These are phyloP conservation scores for Blumeriella jaapii DNA, from an alignment of 2,329 filamentous ascomycete genomes.

Conservation along the genomic window DNA sequence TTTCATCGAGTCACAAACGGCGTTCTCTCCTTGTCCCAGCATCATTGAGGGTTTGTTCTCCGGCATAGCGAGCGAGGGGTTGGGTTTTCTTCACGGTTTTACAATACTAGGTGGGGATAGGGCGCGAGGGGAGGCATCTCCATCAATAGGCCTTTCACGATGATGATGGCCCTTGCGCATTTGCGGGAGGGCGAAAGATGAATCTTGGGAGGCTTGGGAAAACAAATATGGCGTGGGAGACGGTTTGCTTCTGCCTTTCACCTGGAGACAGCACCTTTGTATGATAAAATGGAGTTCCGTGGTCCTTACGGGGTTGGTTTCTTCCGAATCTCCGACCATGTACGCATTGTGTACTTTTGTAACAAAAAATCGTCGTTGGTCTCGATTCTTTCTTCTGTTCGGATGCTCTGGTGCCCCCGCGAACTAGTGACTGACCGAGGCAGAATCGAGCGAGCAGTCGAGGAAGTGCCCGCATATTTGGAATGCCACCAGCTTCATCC, in stretches of 20 bases:
- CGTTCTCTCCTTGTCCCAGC: slow-evolving; percentile 24
- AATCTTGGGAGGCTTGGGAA: slow-evolving; percentile 14
- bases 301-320: too few species aligned
- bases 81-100: slow-evolving; percentile 24
- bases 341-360: neutral
- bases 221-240: slow-evolving; percentile 24
- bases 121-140: slow-evolving; percentile 17
- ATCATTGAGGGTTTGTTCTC: slow-evolving; percentile 24
- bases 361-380: too few species aligned
- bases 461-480: too few species aligned
- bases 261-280: slow-evolving; percentile 13
- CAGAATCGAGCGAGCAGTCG: too few species aligned
- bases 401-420: too few species aligned
- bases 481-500: too few species aligned
- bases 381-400: too few species aligned
- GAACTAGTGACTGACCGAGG: too few species aligned
- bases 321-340: too few species aligned
- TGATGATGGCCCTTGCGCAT: slow-evolving; percentile 23
- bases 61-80: slow-evolving; percentile 29
- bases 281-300: slow-evolving; percentile 26
- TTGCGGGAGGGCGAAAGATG: slow-evolving; percentile 17
- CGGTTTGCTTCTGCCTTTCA: slow-evolving; percentile 22
- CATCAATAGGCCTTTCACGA: slow-evolving; percentile 27
- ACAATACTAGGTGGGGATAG: slow-evolving; percentile 17
- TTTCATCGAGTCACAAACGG: slow-evolving; percentile 24